phyloP scores from a whole-genome alignment of 2,329 filamentous ascomycete genomes.

The Colletotrichum scovillei region DNA sequence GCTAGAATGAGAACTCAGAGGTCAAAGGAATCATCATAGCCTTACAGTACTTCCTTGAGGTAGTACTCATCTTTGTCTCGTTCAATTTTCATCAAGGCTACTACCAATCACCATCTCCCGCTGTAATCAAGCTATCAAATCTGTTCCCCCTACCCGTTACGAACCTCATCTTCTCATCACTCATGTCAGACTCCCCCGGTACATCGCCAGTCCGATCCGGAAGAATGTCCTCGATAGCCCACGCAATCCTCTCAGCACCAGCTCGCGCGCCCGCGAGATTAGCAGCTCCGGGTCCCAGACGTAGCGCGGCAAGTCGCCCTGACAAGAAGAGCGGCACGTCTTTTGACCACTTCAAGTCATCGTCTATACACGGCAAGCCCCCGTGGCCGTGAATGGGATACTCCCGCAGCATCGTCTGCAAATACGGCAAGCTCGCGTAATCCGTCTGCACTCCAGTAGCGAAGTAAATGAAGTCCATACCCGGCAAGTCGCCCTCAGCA shows the following conservation, averaged over 20 bases:
- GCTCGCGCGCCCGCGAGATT: constrained; percentile 80
- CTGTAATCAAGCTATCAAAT: constrained; percentile 20
- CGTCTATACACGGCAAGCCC: constrained; percentile 78
- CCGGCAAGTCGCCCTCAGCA: constrained; percentile 58
- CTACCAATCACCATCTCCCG: constrained; percentile 25
- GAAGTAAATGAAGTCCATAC: constrained; percentile 78
- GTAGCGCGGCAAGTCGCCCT: constrained; percentile 74
- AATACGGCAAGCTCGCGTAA: constrained; percentile 68
- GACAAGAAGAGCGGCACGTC: constrained; percentile 80
- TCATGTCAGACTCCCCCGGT: background rate
- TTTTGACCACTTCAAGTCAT: constrained; percentile 80
- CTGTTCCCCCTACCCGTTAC: constrained; percentile 35
- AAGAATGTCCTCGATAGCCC: constrained; percentile 73
- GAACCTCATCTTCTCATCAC: constrained; percentile 30
- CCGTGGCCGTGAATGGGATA: constrained; percentile 72
- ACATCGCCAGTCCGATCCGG: constrained; percentile 22
- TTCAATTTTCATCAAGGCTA: background rate
- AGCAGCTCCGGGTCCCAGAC: constrained; percentile 77
- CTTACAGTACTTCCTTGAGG: background rate
- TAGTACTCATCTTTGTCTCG: background rate
- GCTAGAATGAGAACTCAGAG: background rate
- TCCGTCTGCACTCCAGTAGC: constrained; percentile 79
- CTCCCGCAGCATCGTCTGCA: constrained; percentile 68
- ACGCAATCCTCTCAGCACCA: constrained; percentile 79
- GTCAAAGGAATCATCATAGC: background rate